Conservation (phyloP, 2,329 filamentous ascomycete species). For the Paracamarosporium sp. region DNA sequence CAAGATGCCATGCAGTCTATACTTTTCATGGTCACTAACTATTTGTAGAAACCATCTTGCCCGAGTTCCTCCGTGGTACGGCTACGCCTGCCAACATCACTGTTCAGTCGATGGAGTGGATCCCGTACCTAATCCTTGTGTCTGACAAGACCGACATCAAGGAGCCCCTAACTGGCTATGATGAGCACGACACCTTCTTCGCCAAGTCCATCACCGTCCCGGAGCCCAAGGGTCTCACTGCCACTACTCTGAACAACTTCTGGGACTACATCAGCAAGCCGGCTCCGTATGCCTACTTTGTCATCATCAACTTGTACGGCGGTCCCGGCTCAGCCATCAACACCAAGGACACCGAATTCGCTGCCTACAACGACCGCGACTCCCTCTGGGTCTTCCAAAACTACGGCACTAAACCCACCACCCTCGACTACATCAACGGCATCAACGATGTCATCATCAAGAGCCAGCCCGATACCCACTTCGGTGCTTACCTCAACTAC, state of each 20-base stretch:
- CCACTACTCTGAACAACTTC: conserved; percentile 32
- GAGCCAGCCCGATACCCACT: conserved; percentile 46
- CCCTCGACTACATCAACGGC: conserved; percentile 49
- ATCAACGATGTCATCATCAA: conserved; percentile 50
- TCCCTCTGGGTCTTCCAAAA: conserved; percentile 48
- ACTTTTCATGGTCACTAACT: too few relatives aligned
- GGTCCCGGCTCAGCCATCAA: conserved; percentile 46
- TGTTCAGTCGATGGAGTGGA: conserved; percentile 40
- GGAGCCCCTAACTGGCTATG: conserved; percentile 41
- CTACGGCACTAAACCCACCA: conserved; percentile 34
- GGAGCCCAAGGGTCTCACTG: conserved; percentile 38
- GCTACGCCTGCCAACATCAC: conserved; percentile 30
- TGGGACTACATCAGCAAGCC: conserved; percentile 40
- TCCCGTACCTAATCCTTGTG: conserved; percentile 52
- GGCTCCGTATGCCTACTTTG: conserved; percentile 35
- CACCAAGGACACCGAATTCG: conserved; percentile 38
- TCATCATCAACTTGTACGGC: conserved; percentile 49
- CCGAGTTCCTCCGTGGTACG: conserved; percentile 48
- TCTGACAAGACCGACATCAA: conserved; percentile 35
- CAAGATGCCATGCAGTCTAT: too few relatives aligned
- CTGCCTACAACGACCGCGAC: conserved; percentile 45
- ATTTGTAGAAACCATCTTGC: conserved; percentile 46
- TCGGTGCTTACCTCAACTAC: conserved; percentile 63
- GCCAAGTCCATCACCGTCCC: conserved; percentile 51
- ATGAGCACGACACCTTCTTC: conserved; percentile 49